phyloP scores from a whole-genome alignment of 495 filamentous ascomycete genomes.

The Neurospora tetrasperma region DNA sequence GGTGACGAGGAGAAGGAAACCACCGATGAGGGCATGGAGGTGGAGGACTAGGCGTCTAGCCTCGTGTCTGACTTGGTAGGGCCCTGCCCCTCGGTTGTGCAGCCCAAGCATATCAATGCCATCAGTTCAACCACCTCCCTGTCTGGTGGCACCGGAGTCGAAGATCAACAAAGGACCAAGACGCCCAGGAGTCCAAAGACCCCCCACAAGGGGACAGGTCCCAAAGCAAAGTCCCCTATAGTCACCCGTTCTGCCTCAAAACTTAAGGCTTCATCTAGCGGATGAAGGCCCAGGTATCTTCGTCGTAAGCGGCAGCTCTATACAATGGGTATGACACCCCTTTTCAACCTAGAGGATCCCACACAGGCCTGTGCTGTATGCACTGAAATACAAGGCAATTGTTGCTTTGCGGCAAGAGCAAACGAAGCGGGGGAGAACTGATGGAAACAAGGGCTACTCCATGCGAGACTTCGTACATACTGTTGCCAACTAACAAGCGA shows the following conservation, averaged over 20 bases:
- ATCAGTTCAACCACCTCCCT: neutral
- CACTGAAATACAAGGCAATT: neutral
- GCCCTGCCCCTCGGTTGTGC: neutral
- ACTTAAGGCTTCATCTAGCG: neutral
- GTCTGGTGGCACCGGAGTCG: neutral
- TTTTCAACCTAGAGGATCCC: neutral
- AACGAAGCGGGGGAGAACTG: neutral
- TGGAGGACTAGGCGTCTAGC: slow-evolving; percentile 9
- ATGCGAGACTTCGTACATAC: neutral
- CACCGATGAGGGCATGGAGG: slow-evolving; percentile 14
- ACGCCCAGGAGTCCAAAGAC: neutral
- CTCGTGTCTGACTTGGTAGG: neutral
- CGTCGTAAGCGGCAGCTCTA: neutral
- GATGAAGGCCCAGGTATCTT: neutral
- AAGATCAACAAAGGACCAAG: neutral
- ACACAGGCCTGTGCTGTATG: neutral
- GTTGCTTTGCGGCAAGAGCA: neutral
- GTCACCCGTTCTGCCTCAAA: neutral
- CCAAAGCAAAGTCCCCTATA: neutral
- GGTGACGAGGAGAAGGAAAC: slow-evolving; percentile 31
- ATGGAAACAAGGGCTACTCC: neutral
- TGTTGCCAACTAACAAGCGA: neutral
- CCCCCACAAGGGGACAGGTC: neutral
- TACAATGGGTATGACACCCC: neutral
- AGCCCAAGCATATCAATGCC: neutral